Evolutionary conservation across 2,329 filamentous ascomycete species (phyloP).

Genomic region (Ophiocordyceps camponoti-rufipedis): DNA sequence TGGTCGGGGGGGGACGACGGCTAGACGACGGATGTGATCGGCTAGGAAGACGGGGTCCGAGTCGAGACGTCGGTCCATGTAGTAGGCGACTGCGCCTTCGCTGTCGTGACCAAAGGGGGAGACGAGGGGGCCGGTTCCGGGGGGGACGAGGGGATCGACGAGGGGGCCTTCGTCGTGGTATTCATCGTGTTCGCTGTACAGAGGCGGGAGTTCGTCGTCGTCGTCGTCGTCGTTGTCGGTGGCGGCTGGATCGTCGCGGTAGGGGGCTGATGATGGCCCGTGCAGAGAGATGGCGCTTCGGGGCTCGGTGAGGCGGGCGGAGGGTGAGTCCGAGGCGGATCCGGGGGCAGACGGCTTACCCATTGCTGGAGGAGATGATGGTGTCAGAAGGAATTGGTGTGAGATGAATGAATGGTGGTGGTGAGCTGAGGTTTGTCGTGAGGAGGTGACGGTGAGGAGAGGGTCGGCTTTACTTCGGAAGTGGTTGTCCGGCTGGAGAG

Average conservation of each 20-base stretch:
- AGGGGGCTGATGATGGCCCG: conserved; percentile 5
- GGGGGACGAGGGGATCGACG: conserved; percentile 9
- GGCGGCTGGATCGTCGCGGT: conserved; percentile 16
- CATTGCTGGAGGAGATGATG: neutral
- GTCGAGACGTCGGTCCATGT: conserved; percentile 26
- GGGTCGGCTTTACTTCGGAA: no score
- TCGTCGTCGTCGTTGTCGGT: neutral
- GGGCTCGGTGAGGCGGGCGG: neutral
- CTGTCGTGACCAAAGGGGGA: conserved; percentile 12
- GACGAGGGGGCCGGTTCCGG: conserved; percentile 6
- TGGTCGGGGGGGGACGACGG: conserved; percentile 31
- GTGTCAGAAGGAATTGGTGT: no score
- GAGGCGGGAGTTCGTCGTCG: conserved; percentile 24
- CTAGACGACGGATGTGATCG: conserved; percentile 23
- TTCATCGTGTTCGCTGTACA: conserved; percentile 21
- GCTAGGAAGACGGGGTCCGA: conserved; percentile 23
- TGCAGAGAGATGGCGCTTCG: conserved; percentile 10
- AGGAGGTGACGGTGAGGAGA: no score
- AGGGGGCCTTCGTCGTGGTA: conserved; percentile 3
- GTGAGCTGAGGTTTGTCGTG: no score
- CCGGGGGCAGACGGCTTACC: neutral
- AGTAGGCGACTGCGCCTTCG: conserved; percentile 16
- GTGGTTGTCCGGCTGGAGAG: no score
- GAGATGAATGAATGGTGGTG: no score
- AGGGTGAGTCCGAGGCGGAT: neutral